Base-by-base conservation (phyloP, 2,329 filamentous ascomycete species). In the Decorospora gaudefroyi region DNA sequence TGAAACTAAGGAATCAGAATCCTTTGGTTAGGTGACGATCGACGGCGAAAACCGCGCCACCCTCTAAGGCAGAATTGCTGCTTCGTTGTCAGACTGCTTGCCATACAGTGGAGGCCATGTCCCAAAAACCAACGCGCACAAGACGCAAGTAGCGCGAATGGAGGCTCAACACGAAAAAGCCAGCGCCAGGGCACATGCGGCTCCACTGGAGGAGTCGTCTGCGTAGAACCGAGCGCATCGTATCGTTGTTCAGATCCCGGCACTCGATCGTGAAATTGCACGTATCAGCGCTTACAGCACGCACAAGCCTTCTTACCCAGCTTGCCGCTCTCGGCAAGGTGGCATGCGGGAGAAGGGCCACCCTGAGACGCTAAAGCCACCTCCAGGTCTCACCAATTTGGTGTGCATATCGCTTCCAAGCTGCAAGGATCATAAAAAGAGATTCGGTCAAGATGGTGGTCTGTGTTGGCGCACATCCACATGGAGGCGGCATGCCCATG, bases 351-450 rank as follows among this genome's bases (percentile, higher is more conserved):
- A 44, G 15, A 29, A 31, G 35, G 41, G 49, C 45, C 36, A 49
- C 57, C 57, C 53, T 59, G 51, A 47, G 37, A 44, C 56, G 56
- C 62, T 63, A 63, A 54, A 51, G 56, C 45, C 49, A 60, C 57
- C 54, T 43, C 55, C 44, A 54, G 49, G 61, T 62, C 52, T 61
- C 61, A 64, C 49, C 57, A 65, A 61, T 61, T 57, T 60, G 55
- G 51, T 51, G 27, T 62, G 59, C 62, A 64, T 45, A 44, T 61
- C 50, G 59, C 57, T 60, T 57, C 54, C n/a, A n/a, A n/a, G n/a
- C n/a, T n/a, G n/a, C n/a, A 47, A 54, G 54, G 60, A 46, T 57
- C 27, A 46, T 46, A 44, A 31, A 30, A 40, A 38, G 16, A 37
- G 41, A 34, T 48, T 34, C 41, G 47, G 53, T 53, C 56, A 47